phyloP scores from a whole-genome alignment of 805 yeast species.

The Tetrapisispora taiwanensis region DNA sequence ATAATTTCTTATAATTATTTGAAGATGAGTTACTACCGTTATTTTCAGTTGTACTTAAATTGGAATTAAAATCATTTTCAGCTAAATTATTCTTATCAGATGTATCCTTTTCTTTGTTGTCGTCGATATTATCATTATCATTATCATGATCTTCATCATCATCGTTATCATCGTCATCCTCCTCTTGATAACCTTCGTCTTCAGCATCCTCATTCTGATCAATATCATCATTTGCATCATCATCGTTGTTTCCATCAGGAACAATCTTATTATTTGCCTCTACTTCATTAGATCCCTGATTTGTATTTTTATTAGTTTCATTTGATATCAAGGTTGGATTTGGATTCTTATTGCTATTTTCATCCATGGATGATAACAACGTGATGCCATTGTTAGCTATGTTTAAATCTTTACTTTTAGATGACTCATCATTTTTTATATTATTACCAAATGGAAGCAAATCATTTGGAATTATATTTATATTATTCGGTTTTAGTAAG shows the following conservation, averaged over 20 bases:
- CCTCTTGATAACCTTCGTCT: conserved; percentile 12
- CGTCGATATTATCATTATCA: conserved; percentile 11
- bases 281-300: background rate
- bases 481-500: background rate
- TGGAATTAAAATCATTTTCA: conserved; percentile 11
- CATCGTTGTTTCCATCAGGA: background rate
- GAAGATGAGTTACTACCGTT: conserved; percentile 8
- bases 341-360: background rate
- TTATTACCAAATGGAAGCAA: background rate
- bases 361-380: background rate
- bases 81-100: too few species aligned
- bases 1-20: background rate
- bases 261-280: background rate
- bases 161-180: background rate
- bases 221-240: background rate
- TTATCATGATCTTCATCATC: conserved; percentile 9
- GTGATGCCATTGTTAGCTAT: background rate
- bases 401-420: background rate
- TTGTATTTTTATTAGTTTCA: background rate
- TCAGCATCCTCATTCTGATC: conserved; percentile 3
- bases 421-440: background rate
- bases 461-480: background rate
- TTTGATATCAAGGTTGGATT: background rate
- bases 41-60: conserved; percentile 13
- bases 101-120: conserved; percentile 12